phyloP scores from a whole-genome alignment of 148 eudicot species.

The Diospyros lotus region DNA sequence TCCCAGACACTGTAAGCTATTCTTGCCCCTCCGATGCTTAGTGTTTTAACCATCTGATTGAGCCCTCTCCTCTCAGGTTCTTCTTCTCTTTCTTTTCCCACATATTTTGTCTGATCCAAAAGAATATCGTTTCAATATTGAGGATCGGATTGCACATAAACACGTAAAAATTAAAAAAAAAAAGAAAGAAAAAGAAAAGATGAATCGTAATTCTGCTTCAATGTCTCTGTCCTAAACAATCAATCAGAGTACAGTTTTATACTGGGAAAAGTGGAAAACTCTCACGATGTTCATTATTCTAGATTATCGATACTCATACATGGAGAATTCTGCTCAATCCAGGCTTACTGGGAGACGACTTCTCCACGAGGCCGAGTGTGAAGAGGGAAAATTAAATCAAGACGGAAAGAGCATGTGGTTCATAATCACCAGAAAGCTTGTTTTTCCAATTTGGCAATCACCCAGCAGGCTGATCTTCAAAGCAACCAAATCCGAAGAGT shows the following conservation, averaged over 20 bases:
- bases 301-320: too few relatives aligned
- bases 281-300: too few relatives aligned
- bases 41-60: conserved; percentile 36
- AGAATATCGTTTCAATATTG: too few relatives aligned
- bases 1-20: conserved; percentile 31
- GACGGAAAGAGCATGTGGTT: neutral
- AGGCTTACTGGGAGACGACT: neutral
- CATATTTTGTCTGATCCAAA: conserved; percentile 28
- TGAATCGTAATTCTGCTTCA: neutral
- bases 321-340: too few relatives aligned
- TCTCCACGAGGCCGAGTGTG: neutral
- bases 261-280: too few relatives aligned
- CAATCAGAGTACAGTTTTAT: too few relatives aligned
- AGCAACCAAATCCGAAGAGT: conserved; percentile 40
- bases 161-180: neutral
- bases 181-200: neutral
- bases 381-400: neutral
- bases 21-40: conserved; percentile 36
- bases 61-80: conserved; percentile 18
- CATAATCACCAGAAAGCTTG: conserved; percentile 35
- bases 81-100: conserved; percentile 29
- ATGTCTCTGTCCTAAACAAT: too few relatives aligned
- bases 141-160: too few relatives aligned
- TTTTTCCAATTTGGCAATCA: conserved; percentile 67
- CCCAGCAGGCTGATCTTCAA: conserved; percentile 65